Evolutionary conservation across 768 basidiomycete genomes (phyloP), one percentile per base, ranked within the genome.

Genomic region (Auricularia heimuer): DNA sequence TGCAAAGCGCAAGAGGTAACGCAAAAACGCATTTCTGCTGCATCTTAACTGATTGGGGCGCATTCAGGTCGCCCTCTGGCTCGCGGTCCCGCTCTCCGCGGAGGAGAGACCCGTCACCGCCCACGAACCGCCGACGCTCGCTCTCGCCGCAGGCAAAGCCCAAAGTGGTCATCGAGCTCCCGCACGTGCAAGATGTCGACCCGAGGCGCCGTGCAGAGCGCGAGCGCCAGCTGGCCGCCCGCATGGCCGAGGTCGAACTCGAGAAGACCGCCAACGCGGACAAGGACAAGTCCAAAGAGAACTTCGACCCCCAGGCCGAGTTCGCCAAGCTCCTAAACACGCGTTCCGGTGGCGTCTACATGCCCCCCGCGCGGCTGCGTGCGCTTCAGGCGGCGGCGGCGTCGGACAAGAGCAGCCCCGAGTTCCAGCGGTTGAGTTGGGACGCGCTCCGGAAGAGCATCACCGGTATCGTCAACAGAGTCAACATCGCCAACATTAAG

Each of bases 401-500:
- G 4, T 77, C 81, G 67, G 92, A 97, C 80, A 95, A 95, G 78
- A 79, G 81, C 60, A 89, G 90, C 66, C 71, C 87, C 21, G 95
- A 97, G 77, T 98, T 90, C 76, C 97, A 99, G 76, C 84, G 97
- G 10, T 77, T 99, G 66, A 91, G 93, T 10, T 99, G 97, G 97
- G 97, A 99, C 72, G 97, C 97, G 1, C 78, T 99, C 66, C 87
- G 95, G 73, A 99, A 99, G 77, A 92, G 89, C 62, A 90, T 99
- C 71, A 98, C 97, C 35, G 97, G 97, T 93, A 89, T 98, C 70
- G 96, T 98, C 81, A 99, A 99, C 81, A 90, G 97, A 81, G 92
- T 99, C 78, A 98, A 98, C 75, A 82, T 94, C 21, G 82, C 87
- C 69, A 98, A 98, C 75, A 99, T 99, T 84, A 97, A 98, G 77